Conservation (phyloP, 2,329 filamentous ascomycete species). For the Aureobasidium sp. region DNA sequence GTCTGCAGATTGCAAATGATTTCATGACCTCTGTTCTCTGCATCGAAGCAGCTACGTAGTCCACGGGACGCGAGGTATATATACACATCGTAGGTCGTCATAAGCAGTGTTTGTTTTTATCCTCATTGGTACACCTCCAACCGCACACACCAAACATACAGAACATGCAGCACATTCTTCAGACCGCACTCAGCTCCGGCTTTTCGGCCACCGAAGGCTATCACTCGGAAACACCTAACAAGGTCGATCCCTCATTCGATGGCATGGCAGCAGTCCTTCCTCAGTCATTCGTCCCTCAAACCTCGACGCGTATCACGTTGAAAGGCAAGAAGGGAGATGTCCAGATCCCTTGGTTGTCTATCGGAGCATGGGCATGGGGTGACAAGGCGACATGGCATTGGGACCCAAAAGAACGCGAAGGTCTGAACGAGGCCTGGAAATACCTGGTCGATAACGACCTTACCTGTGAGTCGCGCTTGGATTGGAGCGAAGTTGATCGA, state of each 20-base stretch:
- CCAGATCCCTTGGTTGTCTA: slow-evolving; percentile 18
- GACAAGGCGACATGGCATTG: slow-evolving; percentile 25
- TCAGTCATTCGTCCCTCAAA: slow-evolving; percentile 16
- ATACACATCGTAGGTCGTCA: background rate
- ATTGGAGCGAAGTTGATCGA: background rate
- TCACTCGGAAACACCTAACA: slow-evolving; percentile 21
- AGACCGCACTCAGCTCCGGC: slow-evolving; percentile 19
- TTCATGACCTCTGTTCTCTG: background rate
- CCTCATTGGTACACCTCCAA: background rate
- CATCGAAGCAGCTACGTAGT: background rate
- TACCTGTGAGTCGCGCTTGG: slow-evolving; percentile 21
- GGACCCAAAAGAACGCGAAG: slow-evolving; percentile 29
- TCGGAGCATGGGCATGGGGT: slow-evolving; percentile 24
- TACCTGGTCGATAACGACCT: slow-evolving; percentile 30
- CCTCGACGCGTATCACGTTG: slow-evolving; percentile 16
- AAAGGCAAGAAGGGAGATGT: slow-evolving; percentile 20
- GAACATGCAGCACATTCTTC: slow-evolving; percentile 23
- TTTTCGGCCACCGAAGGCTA: slow-evolving; percentile 21
- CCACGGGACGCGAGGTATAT: background rate
- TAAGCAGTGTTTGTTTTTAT: background rate
- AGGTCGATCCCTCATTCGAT: slow-evolving; percentile 17
- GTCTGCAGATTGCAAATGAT: background rate
- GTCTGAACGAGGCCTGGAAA: slow-evolving; percentile 33
- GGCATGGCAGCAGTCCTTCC: slow-evolving; percentile 17
- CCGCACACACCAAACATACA: background rate